Evolutionary conservation across 176 grass and related monocot genomes (phyloP).

Genomic region (Musa schizocarpa): DNA sequence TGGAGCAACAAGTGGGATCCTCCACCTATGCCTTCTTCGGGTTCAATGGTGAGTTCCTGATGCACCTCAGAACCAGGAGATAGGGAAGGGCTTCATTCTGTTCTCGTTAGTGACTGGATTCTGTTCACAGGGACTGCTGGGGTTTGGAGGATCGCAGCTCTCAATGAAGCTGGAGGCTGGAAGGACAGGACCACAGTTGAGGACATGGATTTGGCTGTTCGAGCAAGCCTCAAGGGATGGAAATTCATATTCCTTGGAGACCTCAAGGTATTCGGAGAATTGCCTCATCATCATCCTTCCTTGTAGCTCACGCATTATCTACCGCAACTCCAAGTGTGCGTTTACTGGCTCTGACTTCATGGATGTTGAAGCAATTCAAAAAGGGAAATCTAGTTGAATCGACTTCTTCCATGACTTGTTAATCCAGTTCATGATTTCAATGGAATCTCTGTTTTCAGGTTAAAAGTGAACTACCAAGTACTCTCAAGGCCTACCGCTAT

Average conservation of each 20-base stretch:
- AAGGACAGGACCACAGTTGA: slow-evolving; percentile 5
- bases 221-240: slow-evolving; percentile 6
- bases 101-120: not conserved
- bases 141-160: not conserved
- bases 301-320: too few species aligned
- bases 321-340: too few species aligned
- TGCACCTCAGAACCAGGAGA: not conserved
- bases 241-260: slow-evolving; percentile 7
- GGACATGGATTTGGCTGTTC: slow-evolving; percentile 5
- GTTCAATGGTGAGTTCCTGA: not conserved
- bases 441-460: not conserved
- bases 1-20: slow-evolving; percentile 1
- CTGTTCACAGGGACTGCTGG: not conserved
- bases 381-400: too few species aligned
- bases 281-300: too few species aligned
- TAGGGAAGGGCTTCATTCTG: not conserved
- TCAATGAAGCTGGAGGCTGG: slow-evolving; percentile 11
- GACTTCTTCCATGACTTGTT: too few species aligned
- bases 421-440: too few species aligned
- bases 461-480: slow-evolving; percentile 2
- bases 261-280: not conserved
- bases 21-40: slow-evolving; percentile 10
- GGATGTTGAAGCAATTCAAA: too few species aligned
- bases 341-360: too few species aligned
- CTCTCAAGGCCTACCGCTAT: slow-evolving; percentile 2